Base-by-base conservation (phyloP, 2,329 filamentous ascomycete genomes). In the Phaeosphaeriaceae sp. region DNA sequence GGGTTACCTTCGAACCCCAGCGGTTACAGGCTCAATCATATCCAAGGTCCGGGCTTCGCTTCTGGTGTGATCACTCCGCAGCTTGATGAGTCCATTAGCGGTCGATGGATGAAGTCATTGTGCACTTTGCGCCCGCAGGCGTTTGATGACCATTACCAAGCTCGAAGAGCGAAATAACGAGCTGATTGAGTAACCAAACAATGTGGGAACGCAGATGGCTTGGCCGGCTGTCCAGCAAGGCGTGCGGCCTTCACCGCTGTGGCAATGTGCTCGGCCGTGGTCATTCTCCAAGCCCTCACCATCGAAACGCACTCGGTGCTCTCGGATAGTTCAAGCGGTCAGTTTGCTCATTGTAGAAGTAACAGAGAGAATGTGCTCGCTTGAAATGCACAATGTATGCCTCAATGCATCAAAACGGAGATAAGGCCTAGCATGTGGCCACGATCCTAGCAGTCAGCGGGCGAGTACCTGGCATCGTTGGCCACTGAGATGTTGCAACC, bases 141-240 rank as follows among this genome's bases (percentile, higher is more conserved):
- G 65, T 62, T 69, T 69, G 61, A 67, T 67, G 61, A 66, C 60
- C 21, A 49, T 56, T 56, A 65, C 51, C 48, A 48, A 49, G 19
- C 41, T 33, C 24, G 19, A 53, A 45, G 11, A 47, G 22, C 22
- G 45, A 25, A 27, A 47, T 22, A 47, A n/a, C 7, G 15, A n/a
- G 48, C 31, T 21, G 15, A 54, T 41, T 53, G 17, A 51, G 44
- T 48, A 50, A 53, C 53, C 25, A 54, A 15, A 36, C 31, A 11
- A 36, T 36, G 31, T 36, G 31, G 11, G 11, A 36, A 36, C 11
- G 9, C 31, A 13, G 31, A 36, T 36, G 7, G 31, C 31, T 7
- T 3, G 3, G 31, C 21, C 15, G n/a, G 21, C 20, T 51, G n/a
- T 22, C 19, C n/a, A 20, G 7, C 42, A 21, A 55, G 48, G 31